These are phyloP conservation scores for Nicotiana knightiana DNA, from an alignment of 257 asterid species.

Conservation along the genomic window DNA sequence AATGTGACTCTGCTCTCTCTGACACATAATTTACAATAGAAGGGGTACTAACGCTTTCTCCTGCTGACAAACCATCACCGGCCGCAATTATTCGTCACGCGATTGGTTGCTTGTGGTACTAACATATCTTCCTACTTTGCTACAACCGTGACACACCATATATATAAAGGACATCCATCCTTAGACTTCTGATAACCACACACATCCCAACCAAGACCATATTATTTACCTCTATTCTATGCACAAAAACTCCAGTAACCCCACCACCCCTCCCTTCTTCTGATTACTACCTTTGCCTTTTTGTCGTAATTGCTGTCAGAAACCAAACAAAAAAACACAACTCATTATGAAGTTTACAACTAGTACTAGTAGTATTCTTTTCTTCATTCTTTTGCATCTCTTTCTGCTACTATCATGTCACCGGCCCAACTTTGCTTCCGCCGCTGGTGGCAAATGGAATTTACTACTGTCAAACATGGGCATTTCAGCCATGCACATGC, in stretches of 20 bases:
- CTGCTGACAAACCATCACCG: not conserved
- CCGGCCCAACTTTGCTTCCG: not conserved
- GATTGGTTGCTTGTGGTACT: not conserved
- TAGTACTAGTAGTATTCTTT: not conserved
- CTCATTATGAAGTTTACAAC: not conserved
- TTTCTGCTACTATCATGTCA: not conserved
- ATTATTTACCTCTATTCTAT: not conserved
- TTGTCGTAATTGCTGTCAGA: conserved; percentile 1
- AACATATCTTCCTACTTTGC: not conserved
- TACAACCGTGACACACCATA: not conserved
- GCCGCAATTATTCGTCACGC: not conserved
- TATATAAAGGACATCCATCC: not conserved
- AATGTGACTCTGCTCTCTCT: accelerated
- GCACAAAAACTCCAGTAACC: not conserved
- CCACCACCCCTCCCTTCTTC: not conserved
- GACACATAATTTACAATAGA: too few species aligned
- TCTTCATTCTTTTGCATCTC: not conserved
- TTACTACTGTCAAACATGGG: conserved; percentile 13
- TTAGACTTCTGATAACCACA: not conserved
- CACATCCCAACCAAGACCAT: not conserved
- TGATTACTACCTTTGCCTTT: not conserved
- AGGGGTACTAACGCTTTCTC: not conserved
- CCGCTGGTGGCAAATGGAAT: conserved; percentile 15
- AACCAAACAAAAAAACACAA: not conserved
- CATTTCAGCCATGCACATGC: conserved; percentile 36